Evolutionary conservation across 352 stramenopile species (phyloP).

Genomic region (Globisporangium spinosum): DNA sequence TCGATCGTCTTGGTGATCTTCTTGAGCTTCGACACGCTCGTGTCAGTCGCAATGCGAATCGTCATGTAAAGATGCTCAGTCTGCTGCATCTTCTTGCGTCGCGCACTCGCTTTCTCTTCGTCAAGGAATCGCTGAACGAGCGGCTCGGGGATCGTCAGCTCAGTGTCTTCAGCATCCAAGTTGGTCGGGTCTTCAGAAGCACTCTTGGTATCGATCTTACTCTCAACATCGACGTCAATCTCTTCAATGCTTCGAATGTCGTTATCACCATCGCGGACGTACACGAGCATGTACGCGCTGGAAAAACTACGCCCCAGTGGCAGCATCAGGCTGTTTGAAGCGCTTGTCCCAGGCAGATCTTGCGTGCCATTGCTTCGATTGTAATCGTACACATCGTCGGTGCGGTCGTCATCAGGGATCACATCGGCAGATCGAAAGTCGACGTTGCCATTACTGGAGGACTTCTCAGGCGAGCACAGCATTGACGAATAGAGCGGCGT

Average conservation of each 20-base stretch:
- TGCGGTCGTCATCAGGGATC: slow-evolving; percentile 25
- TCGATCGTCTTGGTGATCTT: slow-evolving; percentile 74
- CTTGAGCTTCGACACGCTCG: slow-evolving; percentile 58
- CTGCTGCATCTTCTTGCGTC: slow-evolving; percentile 76
- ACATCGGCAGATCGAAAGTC: slow-evolving; percentile 41
- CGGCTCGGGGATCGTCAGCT: slow-evolving; percentile 47
- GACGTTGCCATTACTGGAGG: slow-evolving; percentile 21
- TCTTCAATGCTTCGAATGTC: slow-evolving; percentile 58
- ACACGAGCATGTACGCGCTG: slow-evolving; percentile 89
- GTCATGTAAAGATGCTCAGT: slow-evolving; percentile 83
- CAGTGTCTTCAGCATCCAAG: neutral
- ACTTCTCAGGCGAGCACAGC: slow-evolving; percentile 42
- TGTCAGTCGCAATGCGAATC: slow-evolving; percentile 73
- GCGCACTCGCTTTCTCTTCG: slow-evolving; percentile 62
- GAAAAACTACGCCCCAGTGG: slow-evolving; percentile 66
- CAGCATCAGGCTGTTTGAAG: slow-evolving; percentile 41
- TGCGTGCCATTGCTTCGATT: slow-evolving; percentile 23
- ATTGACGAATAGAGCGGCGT: slow-evolving; percentile 59
- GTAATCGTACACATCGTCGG: slow-evolving; percentile 45
- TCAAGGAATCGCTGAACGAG: slow-evolving; percentile 71
- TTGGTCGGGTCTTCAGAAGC: neutral
- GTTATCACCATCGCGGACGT: slow-evolving; percentile 74
- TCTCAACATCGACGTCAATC: slow-evolving; percentile 1
- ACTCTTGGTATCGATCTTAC: neutral
- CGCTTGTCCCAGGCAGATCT: slow-evolving; percentile 12